Percentiles rank a stretch among this genome's conserved stretches.
Conservation (phyloP, 163 green algal species). For the Trebouxiophyceae sp. region DNA sequence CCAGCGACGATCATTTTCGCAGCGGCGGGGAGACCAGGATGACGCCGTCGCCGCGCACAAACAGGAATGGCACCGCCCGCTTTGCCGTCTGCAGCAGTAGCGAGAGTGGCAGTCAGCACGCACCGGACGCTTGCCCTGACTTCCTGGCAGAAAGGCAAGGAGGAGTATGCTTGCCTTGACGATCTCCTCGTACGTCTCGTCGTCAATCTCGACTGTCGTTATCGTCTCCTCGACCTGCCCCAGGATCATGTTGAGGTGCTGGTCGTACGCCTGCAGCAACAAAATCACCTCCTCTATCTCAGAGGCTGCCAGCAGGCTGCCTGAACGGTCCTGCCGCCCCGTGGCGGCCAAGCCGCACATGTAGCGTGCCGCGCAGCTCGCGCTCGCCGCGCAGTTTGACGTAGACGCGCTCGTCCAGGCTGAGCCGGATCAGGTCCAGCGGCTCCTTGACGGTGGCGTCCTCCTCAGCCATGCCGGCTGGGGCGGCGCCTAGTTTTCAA, state of each 20-base stretch:
- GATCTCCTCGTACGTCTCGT: conserved; percentile 99
- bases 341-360: conserved; percentile 74
- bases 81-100: conserved; percentile 84
- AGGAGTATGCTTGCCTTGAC: conserved; percentile 88
- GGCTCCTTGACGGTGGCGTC: conserved; percentile 93
- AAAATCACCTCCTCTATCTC: not conserved
- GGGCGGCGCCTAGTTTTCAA: too few relatives aligned
- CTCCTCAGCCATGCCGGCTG: conserved; percentile 47
- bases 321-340: not conserved
- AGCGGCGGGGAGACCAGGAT: conserved; percentile 94
- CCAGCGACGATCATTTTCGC: conserved; percentile 24
- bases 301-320: not conserved
- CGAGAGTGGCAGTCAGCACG: too few relatives aligned
- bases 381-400: conserved; percentile 92
- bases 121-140: too few relatives aligned
- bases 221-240: conserved; percentile 97
- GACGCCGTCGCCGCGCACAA: conserved; percentile 92
- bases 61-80: conserved; percentile 84
- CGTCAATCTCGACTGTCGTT: conserved; percentile 93
- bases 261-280: conserved; percentile 89
- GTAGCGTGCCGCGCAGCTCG: conserved; percentile 87
- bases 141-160: too few relatives aligned
- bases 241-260: conserved; percentile 99
- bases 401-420: conserved; percentile 92
- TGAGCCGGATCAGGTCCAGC: conserved; percentile 90